A percentile compares a stretch with the other conserved stretches of the same genome.
These are phyloP conservation scores for Zoysia japonica DNA, from an alignment of 176 grass and related monocot genomes.

Conservation along the genomic window DNA sequence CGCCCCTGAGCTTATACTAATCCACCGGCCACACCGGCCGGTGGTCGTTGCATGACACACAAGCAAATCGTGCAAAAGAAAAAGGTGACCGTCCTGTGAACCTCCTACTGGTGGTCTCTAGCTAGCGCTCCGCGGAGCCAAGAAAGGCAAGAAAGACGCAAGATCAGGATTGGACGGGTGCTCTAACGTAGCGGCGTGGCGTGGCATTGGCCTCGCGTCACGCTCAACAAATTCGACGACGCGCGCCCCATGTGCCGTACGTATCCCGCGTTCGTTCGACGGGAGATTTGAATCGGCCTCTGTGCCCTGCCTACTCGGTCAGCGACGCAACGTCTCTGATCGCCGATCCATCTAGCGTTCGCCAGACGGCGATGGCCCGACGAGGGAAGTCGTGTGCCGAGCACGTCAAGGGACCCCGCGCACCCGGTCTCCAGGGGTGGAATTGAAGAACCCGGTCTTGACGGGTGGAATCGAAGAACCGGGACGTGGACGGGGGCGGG, in stretches of 20 bases:
- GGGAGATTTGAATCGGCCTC: not conserved
- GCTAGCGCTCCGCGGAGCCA: too few relatives aligned
- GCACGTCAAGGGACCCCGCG: not conserved
- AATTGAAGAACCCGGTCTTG: not conserved
- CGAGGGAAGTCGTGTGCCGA: not conserved
- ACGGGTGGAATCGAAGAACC: not conserved
- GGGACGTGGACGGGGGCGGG: not conserved
- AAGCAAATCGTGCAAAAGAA: constrained; percentile 4
- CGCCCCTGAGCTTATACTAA: not conserved
- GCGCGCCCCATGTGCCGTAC: not conserved
- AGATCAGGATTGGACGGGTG: too few relatives aligned
- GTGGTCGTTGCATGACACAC: not conserved
- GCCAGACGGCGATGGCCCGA: not conserved
- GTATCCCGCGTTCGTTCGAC: not conserved
- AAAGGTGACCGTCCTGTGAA: not conserved
- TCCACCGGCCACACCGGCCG: constrained; percentile 32
- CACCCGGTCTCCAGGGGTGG: not conserved
- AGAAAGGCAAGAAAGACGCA: too few relatives aligned
- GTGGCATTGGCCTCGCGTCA: not conserved
- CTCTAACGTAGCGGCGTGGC: too few relatives aligned
- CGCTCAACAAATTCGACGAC: not conserved
- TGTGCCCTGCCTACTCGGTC: not conserved
- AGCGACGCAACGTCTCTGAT: not conserved
- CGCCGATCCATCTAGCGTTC: not conserved
- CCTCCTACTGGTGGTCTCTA: too few relatives aligned